Evolutionary conservation across 78 protist species (phyloP), one percentile per base, ranked within the genome.

Genomic region (Goniomonas avonlea): DNA sequence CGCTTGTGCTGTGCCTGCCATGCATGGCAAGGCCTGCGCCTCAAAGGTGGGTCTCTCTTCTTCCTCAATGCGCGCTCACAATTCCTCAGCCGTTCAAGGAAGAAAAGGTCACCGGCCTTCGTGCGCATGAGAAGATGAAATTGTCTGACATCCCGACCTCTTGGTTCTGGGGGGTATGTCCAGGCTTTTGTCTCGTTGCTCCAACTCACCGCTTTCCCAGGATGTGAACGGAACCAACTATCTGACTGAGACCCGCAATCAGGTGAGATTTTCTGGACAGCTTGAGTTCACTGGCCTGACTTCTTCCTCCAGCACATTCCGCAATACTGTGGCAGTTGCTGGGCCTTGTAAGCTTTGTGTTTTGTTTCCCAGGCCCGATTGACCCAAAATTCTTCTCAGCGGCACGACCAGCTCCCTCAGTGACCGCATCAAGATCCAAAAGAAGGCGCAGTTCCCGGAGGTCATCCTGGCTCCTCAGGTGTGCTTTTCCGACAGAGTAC

Each of bases 401-500:
- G 88, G 79, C 25, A 78, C 88, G 39, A 68, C 85, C 3, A 61
- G 81, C 11, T 37, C 89, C 2, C 20, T 92, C n/a, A 76, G 77
- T 11, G 93, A 92, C 81, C 85, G 95, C 65, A 82, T 89, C 70
- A 84, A 85, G 60, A 89, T 89, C 50, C 84, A 58, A 39, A 31
- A 80, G 34, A 58, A 86, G 40, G 92, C 1, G 0, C 39, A 15
- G n/a, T 80, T 53, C 60, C 82, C 87, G 55, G 75, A 68, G 56
- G 27, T 88, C 69, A 79, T 78, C 55, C 50, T 89, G 15, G 48
- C 75, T 1, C 58, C 75, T 7, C 71, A 63, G 71, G 71, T 37
- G 13, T 8, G 50, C 25, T 13, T 45, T 13, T 45, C 50, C 13
- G 50, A 45, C 50, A 45, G 50, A 13, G 13, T 15, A 45, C 8